These are phyloP conservation scores for Fusarium cyanostomum DNA, from an alignment of 2,329 filamentous ascomycete species.

Conservation along the genomic window DNA sequence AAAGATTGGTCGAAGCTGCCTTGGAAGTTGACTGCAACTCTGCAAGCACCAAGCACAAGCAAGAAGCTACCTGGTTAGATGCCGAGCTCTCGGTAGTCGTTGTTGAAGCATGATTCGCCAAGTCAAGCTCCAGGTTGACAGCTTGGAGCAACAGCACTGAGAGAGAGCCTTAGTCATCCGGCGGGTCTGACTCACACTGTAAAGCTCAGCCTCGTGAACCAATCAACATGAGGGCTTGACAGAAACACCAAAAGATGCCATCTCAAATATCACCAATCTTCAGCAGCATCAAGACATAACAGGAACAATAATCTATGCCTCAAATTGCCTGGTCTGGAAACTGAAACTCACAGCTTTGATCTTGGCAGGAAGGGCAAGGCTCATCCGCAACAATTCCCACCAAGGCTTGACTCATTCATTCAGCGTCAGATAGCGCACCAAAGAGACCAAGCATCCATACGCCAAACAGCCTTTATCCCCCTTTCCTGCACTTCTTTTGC, in stretches of 20 bases:
- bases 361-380: not conserved
- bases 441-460: not conserved
- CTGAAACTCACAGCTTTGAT: too few relatives aligned
- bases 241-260: slow-evolving; percentile 22
- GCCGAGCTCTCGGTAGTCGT: too few relatives aligned
- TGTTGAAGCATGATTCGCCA: too few relatives aligned
- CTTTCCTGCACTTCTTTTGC: not conserved
- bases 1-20: not conserved
- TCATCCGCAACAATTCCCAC: not conserved
- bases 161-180: not conserved
- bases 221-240: not conserved
- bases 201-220: not conserved
- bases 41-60: too few relatives aligned
- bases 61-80: too few relatives aligned
- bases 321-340: too few relatives aligned
- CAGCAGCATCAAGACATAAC: not conserved
- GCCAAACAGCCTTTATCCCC: not conserved
- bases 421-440: not conserved
- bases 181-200: slow-evolving; percentile 14
- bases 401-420: too few relatives aligned
- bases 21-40: not conserved
- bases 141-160: too few relatives aligned
- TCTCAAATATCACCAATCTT: not conserved
- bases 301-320: not conserved
- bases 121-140: too few relatives aligned